These are phyloP conservation scores for Ceratopteris richardii DNA, from an alignment of 75 land plant genomes.

Conservation along the genomic window DNA sequence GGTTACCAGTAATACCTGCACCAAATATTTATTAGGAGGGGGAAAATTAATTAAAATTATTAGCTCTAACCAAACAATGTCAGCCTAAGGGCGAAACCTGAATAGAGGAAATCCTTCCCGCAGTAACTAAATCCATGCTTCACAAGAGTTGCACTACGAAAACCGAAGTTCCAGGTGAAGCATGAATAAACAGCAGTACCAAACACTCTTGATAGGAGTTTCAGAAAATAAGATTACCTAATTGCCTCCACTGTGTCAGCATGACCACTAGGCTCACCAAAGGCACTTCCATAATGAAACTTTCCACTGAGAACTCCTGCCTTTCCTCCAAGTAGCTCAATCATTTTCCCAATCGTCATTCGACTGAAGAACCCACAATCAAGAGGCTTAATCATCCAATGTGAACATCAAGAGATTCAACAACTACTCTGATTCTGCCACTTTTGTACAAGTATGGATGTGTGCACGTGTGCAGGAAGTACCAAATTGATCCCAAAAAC, in stretches of 20 bases:
- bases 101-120: conserved; percentile 93
- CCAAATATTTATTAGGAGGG: too few relatives aligned
- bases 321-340: conserved; percentile 94
- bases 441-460: too few relatives aligned
- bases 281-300: conserved; percentile 98
- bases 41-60: too few relatives aligned
- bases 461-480: too few relatives aligned
- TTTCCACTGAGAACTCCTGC: conserved; percentile 93
- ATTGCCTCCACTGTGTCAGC: conserved; percentile 90
- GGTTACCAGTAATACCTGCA: conserved; percentile 86
- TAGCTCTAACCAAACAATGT: too few relatives aligned
- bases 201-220: too few relatives aligned
- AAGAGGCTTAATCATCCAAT: too few relatives aligned
- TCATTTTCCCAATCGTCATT: conserved; percentile 99
- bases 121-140: conserved; percentile 88
- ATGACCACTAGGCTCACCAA: conserved; percentile 99
- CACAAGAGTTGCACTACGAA: conserved; percentile 74
- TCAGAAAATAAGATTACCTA: conserved; percentile 36
- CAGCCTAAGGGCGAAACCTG: conserved; percentile 43
- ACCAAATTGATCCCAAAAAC: too few relatives aligned
- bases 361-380: conserved; percentile 63
- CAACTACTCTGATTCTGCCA: too few relatives aligned
- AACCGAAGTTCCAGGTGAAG: neutral
- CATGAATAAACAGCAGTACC: too few relatives aligned
- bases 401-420: too few relatives aligned